These are phyloP conservation scores for Candida nonsorbophila DNA, from an alignment of 805 yeast species.

Conservation along the genomic window DNA sequence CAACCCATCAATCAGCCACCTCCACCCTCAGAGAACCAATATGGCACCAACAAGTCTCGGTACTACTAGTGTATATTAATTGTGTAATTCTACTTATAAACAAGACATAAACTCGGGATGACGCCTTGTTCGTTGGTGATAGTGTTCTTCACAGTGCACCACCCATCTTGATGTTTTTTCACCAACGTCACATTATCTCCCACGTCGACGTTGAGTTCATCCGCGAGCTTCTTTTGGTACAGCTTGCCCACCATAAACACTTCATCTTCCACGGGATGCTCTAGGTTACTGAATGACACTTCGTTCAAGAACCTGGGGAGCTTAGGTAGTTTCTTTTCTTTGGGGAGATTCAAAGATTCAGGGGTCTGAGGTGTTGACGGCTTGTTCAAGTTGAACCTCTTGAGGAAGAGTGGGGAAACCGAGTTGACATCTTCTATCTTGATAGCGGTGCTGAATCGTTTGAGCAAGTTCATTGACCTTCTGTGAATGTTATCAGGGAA, in stretches of 20 bases:
- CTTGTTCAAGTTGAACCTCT: slow-evolving; percentile 24
- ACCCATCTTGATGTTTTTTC: slow-evolving; percentile 28
- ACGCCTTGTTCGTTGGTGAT: slow-evolving; percentile 17
- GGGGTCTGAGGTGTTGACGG: slow-evolving; percentile 8
- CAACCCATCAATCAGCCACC: not conserved
- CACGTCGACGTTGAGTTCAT: slow-evolving; percentile 24
- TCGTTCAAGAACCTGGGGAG: slow-evolving; percentile 12
- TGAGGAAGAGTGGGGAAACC: slow-evolving; percentile 27
- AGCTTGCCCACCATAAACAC: slow-evolving; percentile 18
- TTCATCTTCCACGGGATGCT: slow-evolving; percentile 7
- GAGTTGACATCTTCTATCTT: slow-evolving; percentile 13
- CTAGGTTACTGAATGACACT: slow-evolving; percentile 9
- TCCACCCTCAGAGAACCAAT: slow-evolving; percentile 6
- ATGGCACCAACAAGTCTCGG: slow-evolving; percentile 5
- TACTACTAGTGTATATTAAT: slow-evolving; percentile 1
- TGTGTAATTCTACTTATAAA: slow-evolving; percentile 7
- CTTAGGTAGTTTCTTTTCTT: slow-evolving; percentile 12
- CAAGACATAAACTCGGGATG: slow-evolving; percentile 27
- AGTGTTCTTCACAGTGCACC: slow-evolving; percentile 26
- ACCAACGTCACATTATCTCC: slow-evolving; percentile 25
- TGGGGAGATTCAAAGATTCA: not conserved
- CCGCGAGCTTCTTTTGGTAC: slow-evolving; percentile 23
- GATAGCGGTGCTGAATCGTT: slow-evolving; percentile 19
- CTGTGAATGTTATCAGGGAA: no score
- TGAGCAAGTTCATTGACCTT: slow-evolving; percentile 12